Evolutionary conservation across 352 stramenopile species (phyloP).

Genomic region (Globisporangium camurandrum): DNA sequence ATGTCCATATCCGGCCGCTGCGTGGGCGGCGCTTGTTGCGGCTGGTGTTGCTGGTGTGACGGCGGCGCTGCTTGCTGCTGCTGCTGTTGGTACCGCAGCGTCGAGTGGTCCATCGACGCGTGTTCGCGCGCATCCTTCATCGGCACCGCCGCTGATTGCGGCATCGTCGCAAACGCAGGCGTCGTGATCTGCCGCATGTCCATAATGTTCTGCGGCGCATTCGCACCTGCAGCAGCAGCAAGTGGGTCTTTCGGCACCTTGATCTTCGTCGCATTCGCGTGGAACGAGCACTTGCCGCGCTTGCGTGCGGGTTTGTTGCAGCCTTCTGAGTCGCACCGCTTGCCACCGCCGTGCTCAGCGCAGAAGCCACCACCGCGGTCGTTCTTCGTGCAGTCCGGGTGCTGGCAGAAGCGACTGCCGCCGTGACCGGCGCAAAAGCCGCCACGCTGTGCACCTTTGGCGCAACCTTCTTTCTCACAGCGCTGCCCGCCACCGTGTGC

Average conservation of each 20-base stretch:
- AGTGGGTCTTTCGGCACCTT: slow-evolving; percentile 53
- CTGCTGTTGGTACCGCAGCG: slow-evolving; percentile 31
- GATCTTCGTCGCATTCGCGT: slow-evolving; percentile 68
- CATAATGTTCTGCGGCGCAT: slow-evolving; percentile 63
- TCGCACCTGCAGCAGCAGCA: too few relatives aligned
- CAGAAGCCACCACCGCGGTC: slow-evolving; percentile 82
- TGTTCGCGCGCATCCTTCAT: slow-evolving; percentile 36
- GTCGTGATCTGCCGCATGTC: slow-evolving; percentile 79
- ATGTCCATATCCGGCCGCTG: slow-evolving; percentile 56
- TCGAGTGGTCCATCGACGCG: slow-evolving; percentile 26
- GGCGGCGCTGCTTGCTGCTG: not conserved
- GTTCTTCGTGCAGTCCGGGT: slow-evolving; percentile 85
- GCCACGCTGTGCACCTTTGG: slow-evolving; percentile 72
- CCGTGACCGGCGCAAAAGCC: slow-evolving; percentile 80
- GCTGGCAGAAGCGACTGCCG: slow-evolving; percentile 73
- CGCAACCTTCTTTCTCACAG: slow-evolving; percentile 79
- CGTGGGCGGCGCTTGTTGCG: not conserved
- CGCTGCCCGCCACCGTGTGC: slow-evolving; percentile 76
- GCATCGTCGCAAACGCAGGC: slow-evolving; percentile 25
- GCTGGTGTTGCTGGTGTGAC: not conserved
- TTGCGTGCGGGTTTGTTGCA: slow-evolving; percentile 83
- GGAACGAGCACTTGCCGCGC: slow-evolving; percentile 84
- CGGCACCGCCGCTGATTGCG: not conserved
- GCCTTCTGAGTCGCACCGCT: slow-evolving; percentile 62
- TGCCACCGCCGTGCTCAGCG: slow-evolving; percentile 78